Conservation (phyloP, 164 flowering plant species). For the Sextonia rubra region DNA sequence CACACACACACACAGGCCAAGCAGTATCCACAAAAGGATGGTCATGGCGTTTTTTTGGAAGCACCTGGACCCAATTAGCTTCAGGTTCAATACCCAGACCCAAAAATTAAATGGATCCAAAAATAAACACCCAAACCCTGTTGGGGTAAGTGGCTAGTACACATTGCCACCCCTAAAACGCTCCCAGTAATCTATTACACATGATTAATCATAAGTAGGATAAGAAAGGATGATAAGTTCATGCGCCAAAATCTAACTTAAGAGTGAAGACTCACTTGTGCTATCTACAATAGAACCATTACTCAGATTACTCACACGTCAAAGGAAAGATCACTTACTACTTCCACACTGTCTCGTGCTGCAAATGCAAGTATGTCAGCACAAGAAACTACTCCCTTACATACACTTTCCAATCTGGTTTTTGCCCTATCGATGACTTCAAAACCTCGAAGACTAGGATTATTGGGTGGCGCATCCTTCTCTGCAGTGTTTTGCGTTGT, state of each 20-base stretch:
- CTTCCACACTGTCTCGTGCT: slow-evolving; percentile 41
- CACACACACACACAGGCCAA: neutral
- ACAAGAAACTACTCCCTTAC: slow-evolving; percentile 55
- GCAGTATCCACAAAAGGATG: too few relatives aligned
- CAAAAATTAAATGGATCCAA: neutral
- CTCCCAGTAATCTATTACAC: too few relatives aligned
- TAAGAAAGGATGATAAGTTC: neutral
- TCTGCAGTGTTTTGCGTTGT: slow-evolving; percentile 38
- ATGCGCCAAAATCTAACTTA: neutral
- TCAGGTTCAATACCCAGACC: neutral
- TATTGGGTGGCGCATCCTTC: slow-evolving; percentile 41
- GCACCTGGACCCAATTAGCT: neutral
- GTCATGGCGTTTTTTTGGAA: too few relatives aligned
- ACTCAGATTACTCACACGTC: neutral
- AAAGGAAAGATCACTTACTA: slow-evolving; percentile 26
- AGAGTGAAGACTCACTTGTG: neutral
- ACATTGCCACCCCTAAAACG: too few relatives aligned
- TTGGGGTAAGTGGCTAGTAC: neutral
- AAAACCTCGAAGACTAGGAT: slow-evolving; percentile 42
- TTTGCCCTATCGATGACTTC: slow-evolving; percentile 57
- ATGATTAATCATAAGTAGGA: neutral
- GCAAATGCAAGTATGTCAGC: slow-evolving; percentile 67
- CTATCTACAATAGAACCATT: neutral
- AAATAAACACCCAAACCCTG: too few relatives aligned
- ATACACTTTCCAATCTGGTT: slow-evolving; percentile 35